Conservation (phyloP, 768 basidiomycete species). For the Trametes villosa region DNA sequence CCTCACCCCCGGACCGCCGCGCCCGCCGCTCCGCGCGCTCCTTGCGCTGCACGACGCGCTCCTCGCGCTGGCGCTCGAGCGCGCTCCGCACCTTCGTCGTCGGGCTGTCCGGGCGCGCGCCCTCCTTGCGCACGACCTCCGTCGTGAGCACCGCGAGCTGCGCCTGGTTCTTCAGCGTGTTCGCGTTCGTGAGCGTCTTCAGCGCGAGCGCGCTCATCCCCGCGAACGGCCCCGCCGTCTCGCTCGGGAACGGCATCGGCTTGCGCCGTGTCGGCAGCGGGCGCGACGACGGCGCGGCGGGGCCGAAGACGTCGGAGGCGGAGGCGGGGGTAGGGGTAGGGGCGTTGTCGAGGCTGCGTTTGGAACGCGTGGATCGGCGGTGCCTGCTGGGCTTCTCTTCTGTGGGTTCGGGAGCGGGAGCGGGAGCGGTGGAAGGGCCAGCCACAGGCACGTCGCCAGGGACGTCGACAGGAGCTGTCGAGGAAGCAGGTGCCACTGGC, state of each 20-base stretch:
- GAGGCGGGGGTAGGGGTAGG: too few relatives aligned
- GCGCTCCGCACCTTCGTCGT: constrained; percentile 73
- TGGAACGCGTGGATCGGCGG: constrained; percentile 57
- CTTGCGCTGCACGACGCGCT: constrained; percentile 54
- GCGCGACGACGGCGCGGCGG: constrained; percentile 27
- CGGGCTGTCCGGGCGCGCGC: constrained; percentile 77
- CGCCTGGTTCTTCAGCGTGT: constrained; percentile 74
- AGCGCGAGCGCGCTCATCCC: constrained; percentile 73
- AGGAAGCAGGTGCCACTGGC: neutral
- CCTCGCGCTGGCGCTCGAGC: constrained; percentile 68
- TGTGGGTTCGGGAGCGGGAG: constrained; percentile 9
- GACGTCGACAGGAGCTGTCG: neutral
- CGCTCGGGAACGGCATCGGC: constrained; percentile 33
- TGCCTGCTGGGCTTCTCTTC: constrained; percentile 7
- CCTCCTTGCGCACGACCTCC: constrained; percentile 70
- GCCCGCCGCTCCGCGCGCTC: constrained; percentile 67
- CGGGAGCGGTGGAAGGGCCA: constrained; percentile 6
- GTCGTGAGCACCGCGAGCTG: constrained; percentile 68
- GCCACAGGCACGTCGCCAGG: neutral
- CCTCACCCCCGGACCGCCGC: constrained; percentile 36
- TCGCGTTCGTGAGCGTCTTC: constrained; percentile 69
- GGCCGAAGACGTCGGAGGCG: constrained; percentile 46
- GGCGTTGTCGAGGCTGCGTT: constrained; percentile 45
- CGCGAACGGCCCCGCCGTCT: constrained; percentile 50
- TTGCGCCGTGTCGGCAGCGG: constrained; percentile 49